These are phyloP conservation scores for Phyllosticta citriasiana DNA, from an alignment of 2,329 filamentous ascomycete species.

Conservation along the genomic window DNA sequence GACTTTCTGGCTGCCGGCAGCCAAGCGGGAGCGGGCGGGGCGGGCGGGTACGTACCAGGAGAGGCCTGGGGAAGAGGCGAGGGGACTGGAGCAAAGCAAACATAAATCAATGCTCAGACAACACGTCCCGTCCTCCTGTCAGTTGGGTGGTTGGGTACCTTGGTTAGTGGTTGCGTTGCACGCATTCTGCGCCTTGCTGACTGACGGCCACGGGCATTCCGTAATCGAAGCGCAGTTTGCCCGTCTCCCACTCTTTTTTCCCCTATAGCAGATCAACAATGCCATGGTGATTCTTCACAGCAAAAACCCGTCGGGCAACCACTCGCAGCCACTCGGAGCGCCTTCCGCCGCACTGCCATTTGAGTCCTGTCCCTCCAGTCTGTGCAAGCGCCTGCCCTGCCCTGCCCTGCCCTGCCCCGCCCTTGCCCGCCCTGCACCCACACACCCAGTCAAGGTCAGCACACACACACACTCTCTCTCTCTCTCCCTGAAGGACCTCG, in stretches of 20 bases:
- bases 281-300: neutral
- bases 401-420: neutral
- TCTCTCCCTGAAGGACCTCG: neutral
- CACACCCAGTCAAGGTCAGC: no score
- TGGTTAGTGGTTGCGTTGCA: neutral
- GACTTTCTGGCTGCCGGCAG: neutral
- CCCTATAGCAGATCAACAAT: neutral
- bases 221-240: no score
- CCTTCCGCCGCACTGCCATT: neutral
- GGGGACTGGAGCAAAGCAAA: no score
- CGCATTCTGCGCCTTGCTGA: neutral
- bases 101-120: no score
- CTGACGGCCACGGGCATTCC: no score
- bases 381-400: neutral
- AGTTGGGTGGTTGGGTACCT: no score
- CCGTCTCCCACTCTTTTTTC: neutral
- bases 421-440: no score
- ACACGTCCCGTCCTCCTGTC: no score
- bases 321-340: neutral
- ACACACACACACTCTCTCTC: no score
- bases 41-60: neutral
- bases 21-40: neutral
- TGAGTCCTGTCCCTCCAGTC: neutral
- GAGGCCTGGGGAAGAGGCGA: no score
- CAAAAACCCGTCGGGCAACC: neutral